Conservation (phyloP, 768 basidiomycete genomes). For the Psilocybe cyanescens region DNA sequence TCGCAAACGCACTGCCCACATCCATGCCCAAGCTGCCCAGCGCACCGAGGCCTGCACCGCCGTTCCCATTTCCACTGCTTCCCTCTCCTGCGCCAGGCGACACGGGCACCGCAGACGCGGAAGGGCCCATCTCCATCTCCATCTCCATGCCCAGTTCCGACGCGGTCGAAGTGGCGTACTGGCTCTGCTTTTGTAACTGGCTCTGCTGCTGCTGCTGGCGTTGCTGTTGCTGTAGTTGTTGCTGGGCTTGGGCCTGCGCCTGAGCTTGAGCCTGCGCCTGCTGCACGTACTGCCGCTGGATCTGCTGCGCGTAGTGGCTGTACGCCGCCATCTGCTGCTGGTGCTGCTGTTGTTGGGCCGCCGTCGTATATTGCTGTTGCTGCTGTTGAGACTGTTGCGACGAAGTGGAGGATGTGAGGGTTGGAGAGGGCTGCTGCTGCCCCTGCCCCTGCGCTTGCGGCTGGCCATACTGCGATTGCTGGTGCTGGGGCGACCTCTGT, state of each 20-base stretch:
- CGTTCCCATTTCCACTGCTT: neutral
- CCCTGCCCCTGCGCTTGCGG: slow-evolving; percentile 24
- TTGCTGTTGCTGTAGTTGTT: slow-evolving; percentile 1
- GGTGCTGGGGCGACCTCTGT: slow-evolving; percentile 7
- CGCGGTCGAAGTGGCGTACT: no score
- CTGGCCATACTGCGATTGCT: slow-evolving; percentile 21
- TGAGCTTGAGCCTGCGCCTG: slow-evolving; percentile 18
- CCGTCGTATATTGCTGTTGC: neutral
- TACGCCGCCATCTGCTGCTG: slow-evolving; percentile 19
- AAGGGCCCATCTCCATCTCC: neutral
- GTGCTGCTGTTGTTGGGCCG: slow-evolving; percentile 14
- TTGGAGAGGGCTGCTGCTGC: no score
- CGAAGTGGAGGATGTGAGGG: no score
- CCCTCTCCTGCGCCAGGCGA: no score
- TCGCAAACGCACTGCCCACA: neutral
- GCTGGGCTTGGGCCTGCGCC: slow-evolving; percentile 10
- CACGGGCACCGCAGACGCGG: no score
- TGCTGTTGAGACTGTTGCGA: neutral
- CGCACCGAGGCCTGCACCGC: neutral
- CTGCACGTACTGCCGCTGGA: slow-evolving; percentile 29
- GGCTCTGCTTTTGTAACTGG: no score
- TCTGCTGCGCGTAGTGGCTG: slow-evolving; percentile 23
- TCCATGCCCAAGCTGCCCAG: neutral
- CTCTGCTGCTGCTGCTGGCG: no score
- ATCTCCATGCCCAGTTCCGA: neutral